A percentile compares a stretch with the other conserved stretches of the same genome.
These are phyloP conservation scores for Pulveroboletus sp. DNA, from an alignment of 768 basidiomycete genomes.

Conservation along the genomic window DNA sequence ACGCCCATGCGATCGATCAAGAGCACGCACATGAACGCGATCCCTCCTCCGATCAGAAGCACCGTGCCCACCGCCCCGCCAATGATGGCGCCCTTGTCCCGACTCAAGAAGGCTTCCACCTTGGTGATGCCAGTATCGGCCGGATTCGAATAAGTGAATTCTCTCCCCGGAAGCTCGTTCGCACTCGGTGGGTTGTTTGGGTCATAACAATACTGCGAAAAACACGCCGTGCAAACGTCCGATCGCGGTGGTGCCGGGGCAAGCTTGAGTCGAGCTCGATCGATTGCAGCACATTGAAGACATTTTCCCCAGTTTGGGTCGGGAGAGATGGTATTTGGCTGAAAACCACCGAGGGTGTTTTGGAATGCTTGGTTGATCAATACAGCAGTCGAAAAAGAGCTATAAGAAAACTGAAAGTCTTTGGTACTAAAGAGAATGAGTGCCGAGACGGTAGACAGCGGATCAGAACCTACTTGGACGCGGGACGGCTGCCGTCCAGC, in stretches of 20 bases:
- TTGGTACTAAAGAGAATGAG: slow-evolving; percentile 38
- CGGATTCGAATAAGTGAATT: slow-evolving; percentile 50
- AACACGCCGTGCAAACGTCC: slow-evolving; percentile 53
- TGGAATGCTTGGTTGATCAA: slow-evolving; percentile 62
- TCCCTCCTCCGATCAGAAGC: slow-evolving; percentile 37
- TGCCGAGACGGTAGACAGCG: neutral
- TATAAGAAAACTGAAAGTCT: slow-evolving; percentile 63
- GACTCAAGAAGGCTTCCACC: slow-evolving; percentile 41
- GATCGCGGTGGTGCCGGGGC: slow-evolving; percentile 39
- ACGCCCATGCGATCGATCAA: neutral
- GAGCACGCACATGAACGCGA: slow-evolving; percentile 33
- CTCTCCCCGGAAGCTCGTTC: slow-evolving; percentile 36
- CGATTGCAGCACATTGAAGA: slow-evolving; percentile 62
- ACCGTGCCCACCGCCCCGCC: slow-evolving; percentile 45
- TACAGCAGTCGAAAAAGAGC: slow-evolving; percentile 46
- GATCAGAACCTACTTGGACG: slow-evolving; percentile 51
- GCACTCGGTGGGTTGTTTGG: slow-evolving; percentile 59
- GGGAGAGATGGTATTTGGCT: slow-evolving; percentile 52
- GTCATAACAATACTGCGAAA: slow-evolving; percentile 57
- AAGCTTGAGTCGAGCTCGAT: slow-evolving; percentile 46
- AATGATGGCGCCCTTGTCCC: slow-evolving; percentile 46
- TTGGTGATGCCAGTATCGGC: slow-evolving; percentile 49
- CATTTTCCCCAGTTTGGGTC: slow-evolving; percentile 56
- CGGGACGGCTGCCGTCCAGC: slow-evolving; percentile 54
- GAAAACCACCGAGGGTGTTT: slow-evolving; percentile 59